Evolutionary conservation across 768 basidiomycete species (phyloP).

Genomic region (Tulasnella sp.): DNA sequence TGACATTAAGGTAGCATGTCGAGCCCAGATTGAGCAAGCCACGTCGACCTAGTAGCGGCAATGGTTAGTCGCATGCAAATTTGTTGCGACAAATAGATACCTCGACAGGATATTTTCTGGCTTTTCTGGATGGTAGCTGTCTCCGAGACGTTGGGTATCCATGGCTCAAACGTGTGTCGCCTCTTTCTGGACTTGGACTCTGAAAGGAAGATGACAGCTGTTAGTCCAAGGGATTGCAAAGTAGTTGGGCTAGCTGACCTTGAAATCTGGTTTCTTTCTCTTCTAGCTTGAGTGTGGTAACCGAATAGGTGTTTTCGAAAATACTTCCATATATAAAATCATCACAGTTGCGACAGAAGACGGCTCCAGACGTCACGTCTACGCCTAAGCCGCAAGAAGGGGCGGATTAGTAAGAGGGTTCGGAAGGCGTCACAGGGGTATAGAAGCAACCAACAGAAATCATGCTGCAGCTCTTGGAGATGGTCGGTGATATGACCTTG

Average conservation of each 20-base stretch:
- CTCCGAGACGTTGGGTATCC: constrained; percentile 38
- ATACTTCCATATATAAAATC: constrained; percentile 57
- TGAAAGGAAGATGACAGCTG: constrained; percentile 12
- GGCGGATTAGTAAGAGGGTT: background rate
- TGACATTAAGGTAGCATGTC: constrained; percentile 89
- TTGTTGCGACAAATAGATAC: constrained; percentile 28
- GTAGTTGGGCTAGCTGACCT: constrained; percentile 30
- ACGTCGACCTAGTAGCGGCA: constrained; percentile 48
- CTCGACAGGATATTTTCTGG: constrained; percentile 57
- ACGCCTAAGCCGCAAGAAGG: constrained; percentile 41
- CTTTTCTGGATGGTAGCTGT: constrained; percentile 38
- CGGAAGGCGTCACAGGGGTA: constrained; percentile 6
- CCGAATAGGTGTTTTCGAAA: constrained; percentile 38
- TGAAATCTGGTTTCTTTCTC: constrained; percentile 52
- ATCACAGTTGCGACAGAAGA: constrained; percentile 64
- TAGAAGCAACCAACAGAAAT: constrained; percentile 42
- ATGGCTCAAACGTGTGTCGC: constrained; percentile 40
- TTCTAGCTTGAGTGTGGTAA: constrained; percentile 41
- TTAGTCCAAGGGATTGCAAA: constrained; percentile 22
- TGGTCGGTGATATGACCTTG: constrained; percentile 48
- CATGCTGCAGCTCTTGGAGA: constrained; percentile 45
- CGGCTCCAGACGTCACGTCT: constrained; percentile 58
- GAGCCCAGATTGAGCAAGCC: constrained; percentile 82
- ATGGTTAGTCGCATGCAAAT: background rate
- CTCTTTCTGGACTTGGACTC: constrained; percentile 30